Conservation (phyloP, 305 asterid genomes). For the Euphrasia arctica region DNA sequence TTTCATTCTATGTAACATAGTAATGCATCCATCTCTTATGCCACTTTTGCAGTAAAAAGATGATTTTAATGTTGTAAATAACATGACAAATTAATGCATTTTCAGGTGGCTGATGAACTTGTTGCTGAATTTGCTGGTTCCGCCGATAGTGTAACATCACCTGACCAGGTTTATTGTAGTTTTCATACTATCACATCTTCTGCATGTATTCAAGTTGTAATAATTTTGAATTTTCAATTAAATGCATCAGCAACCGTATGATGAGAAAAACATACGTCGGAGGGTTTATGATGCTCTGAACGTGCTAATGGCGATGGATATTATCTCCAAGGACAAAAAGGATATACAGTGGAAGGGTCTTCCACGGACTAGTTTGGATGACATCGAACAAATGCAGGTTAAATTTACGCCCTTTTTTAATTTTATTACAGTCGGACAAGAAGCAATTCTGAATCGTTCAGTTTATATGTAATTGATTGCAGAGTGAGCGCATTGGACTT, state of each 20-base stretch:
- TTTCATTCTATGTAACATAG: neutral
- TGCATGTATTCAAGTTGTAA: conserved; percentile 20
- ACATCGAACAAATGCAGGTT: conserved; percentile 91
- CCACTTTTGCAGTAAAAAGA: neutral
- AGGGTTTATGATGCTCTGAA: conserved; percentile 96
- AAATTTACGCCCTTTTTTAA: conserved; percentile 18
- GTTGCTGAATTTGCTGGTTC: conserved; percentile 93
- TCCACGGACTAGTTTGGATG: conserved; percentile 80
- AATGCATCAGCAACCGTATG: conserved; percentile 83
- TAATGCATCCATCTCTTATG: neutral
- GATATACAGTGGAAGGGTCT: conserved; percentile 98
- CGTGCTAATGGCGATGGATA: conserved; percentile 99
- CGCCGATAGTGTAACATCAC: conserved; percentile 48
- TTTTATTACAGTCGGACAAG: conserved; percentile 5
- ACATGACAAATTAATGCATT: conserved; percentile 17
- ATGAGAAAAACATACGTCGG: conserved; percentile 95
- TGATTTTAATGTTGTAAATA: conserved; percentile 19
- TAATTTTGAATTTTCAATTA: conserved; percentile 11
- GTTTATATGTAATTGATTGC: conserved; percentile 29
- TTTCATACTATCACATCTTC: conserved; percentile 12
- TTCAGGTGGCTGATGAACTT: conserved; percentile 97
- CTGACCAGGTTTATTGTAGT: conserved; percentile 72
- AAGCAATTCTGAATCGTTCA: conserved; percentile 12
- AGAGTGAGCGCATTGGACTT: conserved; percentile 73
- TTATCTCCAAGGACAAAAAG: conserved; percentile 93